Base-by-base conservation (phyloP, 2,329 filamentous ascomycete genomes). In the Chaetomium strumarium region DNA sequence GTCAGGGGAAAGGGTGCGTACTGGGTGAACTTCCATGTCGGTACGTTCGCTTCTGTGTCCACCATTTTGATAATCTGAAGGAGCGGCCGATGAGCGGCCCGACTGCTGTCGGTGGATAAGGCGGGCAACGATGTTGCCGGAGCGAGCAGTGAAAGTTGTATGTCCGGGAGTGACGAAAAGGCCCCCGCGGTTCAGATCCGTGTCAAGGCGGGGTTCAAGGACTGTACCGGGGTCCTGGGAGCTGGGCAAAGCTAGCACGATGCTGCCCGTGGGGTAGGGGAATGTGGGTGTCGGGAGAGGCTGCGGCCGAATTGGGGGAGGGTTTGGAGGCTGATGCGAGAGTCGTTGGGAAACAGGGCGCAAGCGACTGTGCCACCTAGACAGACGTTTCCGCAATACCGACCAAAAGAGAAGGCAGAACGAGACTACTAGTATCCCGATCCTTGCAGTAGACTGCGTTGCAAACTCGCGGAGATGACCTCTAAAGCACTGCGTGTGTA, bases 1-100 rank as follows among this genome's bases (percentile, higher is more conserved):
- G n/a, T 42, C 41, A 39, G 50, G 36, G n/a, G 40, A 56, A 45
- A 36, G 49, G 51, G 45, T 51, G 80, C 90, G 74, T 88, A 95
- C 91, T 97, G 92, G 73, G 92, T 97, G 77, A 97, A 97, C 81
- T 97, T 97, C 92, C 92, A 97, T 75, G 91, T 97, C 70, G 91
- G 91, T 76, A 89, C 86, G 80, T 84, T 90, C 75, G 87, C 81
- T 77, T 95, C 90, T 78, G 86, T 87, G 83, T 96, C 91, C 79
- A 93, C 91, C 91, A 97, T 96, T 78, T 86, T 92, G 75, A 69
- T 58, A 58, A 56, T 56, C 53, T 50, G 53, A 51, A 42, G 43
- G 57, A 52, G 60, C 58, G 62, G 62, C 63, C 58, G 59, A 57
- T 58, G 55, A 51, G 51, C 31, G 55, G 57, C 61, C 62, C 60